These are phyloP conservation scores for Solanum rostratum DNA, from an alignment of 257 asterid species.

Conservation along the genomic window DNA sequence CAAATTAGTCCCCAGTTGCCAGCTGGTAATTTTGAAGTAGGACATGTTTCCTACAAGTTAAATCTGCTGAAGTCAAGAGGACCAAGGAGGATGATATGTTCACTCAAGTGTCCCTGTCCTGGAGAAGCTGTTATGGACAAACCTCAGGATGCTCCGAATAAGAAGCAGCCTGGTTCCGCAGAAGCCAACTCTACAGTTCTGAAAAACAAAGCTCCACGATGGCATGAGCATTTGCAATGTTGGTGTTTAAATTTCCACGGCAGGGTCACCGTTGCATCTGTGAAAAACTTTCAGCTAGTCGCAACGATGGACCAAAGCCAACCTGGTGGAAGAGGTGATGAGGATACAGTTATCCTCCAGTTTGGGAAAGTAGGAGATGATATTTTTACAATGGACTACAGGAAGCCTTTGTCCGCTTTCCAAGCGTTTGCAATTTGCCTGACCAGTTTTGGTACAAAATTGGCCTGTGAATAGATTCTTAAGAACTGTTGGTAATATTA, in stretches of 20 bases:
- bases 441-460: constrained; percentile 84
- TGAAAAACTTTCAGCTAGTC: constrained; percentile 79
- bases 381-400: constrained; percentile 73
- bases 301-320: constrained; percentile 69
- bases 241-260: constrained; percentile 99
- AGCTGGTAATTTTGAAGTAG: constrained; percentile 74
- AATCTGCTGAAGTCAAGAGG: constrained; percentile 92
- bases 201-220: constrained; percentile 83
- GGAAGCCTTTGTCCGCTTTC: constrained; percentile 88
- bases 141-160: constrained; percentile 12
- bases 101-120: constrained; percentile 35
- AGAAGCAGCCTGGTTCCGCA: constrained; percentile 10
- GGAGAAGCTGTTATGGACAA: constrained; percentile 17
- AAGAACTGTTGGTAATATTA: background rate
- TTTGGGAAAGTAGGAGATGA: constrained; percentile 83
- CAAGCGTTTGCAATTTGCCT: constrained; percentile 93
- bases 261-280: constrained; percentile 88
- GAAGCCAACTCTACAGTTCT: constrained; percentile 29
- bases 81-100: constrained; percentile 81
- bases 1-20: constrained; percentile 91
- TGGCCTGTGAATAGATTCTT: constrained; percentile 58
- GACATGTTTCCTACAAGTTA: constrained; percentile 70
- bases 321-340: constrained; percentile 72
- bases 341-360: constrained; percentile 79
- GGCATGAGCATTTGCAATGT: constrained; percentile 92